These are phyloP conservation scores for Xerocomus potaroensis DNA, from an alignment of 768 basidiomycete species.

Conservation along the genomic window DNA sequence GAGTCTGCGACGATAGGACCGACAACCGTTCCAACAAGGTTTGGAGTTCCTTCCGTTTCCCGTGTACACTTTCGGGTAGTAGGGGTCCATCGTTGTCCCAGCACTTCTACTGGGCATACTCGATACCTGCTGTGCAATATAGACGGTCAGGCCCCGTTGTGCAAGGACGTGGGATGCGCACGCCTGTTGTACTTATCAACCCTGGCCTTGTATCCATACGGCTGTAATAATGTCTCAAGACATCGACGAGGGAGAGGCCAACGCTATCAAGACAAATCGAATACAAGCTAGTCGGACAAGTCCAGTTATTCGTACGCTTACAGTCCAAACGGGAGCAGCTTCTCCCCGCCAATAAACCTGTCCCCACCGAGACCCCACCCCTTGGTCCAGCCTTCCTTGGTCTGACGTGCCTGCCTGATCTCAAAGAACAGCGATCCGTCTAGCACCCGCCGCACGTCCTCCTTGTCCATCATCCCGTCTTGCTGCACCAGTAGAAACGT, in stretches of 20 bases:
- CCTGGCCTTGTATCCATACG: too few species aligned
- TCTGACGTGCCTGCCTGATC: slow-evolving; percentile 22
- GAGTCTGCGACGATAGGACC: slow-evolving; percentile 1
- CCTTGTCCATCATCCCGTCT: slow-evolving; percentile 38
- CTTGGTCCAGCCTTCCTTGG: slow-evolving; percentile 24
- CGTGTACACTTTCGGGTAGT: slow-evolving; percentile 44
- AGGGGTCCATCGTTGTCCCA: slow-evolving; percentile 53
- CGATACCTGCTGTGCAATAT: slow-evolving; percentile 37
- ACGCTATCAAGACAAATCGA: slow-evolving; percentile 4
- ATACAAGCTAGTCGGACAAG: background rate
- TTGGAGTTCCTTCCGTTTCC: slow-evolving; percentile 41
- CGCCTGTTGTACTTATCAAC: background rate
- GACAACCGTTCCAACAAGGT: too few species aligned
- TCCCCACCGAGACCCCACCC: slow-evolving; percentile 30
- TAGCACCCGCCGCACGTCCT: slow-evolving; percentile 39
- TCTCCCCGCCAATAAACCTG: slow-evolving; percentile 30
- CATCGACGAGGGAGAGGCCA: slow-evolving; percentile 2
- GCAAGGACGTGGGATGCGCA: background rate
- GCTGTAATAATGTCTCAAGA: too few species aligned
- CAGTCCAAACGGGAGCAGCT: slow-evolving; percentile 26
- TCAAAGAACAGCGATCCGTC: slow-evolving; percentile 40
- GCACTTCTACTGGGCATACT: slow-evolving; percentile 39
- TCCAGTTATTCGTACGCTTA: slow-evolving; percentile 8
- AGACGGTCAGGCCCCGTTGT: slow-evolving; percentile 25
- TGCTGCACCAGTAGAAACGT: slow-evolving; percentile 38